A percentile compares a stretch with the other conserved stretches of the same genome.
Conservation (phyloP, 768 basidiomycete species). For the Auricularia sp. region DNA sequence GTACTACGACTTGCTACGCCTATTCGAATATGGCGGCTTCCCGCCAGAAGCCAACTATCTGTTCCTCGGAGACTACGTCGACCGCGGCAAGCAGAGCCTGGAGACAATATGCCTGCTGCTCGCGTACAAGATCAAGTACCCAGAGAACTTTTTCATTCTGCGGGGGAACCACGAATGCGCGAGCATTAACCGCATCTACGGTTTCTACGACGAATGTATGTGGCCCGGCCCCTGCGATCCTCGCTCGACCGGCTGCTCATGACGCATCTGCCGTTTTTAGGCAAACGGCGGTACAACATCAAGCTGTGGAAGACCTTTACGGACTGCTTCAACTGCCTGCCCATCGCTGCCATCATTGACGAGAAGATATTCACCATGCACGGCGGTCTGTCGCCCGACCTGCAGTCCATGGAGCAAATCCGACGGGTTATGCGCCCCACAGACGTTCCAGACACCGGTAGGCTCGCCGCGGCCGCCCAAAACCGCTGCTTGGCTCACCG, state of each 20-base stretch:
- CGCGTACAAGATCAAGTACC: constrained; percentile 99
- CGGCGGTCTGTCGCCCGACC: constrained; percentile 90
- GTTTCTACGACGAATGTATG: constrained; percentile 99
- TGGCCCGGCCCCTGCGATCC: constrained; percentile 11
- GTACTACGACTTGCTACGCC: constrained; percentile 94
- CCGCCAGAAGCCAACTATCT: constrained; percentile 99
- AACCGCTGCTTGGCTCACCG: background rate
- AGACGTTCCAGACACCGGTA: constrained; percentile 97
- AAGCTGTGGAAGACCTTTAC: constrained; percentile 99
- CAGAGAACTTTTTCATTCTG: constrained; percentile 99
- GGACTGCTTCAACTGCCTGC: constrained; percentile 99
- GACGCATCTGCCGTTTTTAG: constrained; percentile 30
- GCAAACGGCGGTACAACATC: constrained; percentile 99
- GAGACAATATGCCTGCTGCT: constrained; percentile 99
- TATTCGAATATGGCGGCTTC: constrained; percentile 99
- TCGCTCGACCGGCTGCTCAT: background rate
- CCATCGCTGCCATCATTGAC: constrained; percentile 98
- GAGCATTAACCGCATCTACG: constrained; percentile 99
- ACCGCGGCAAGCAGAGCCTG: constrained; percentile 96
- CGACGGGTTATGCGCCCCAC: constrained; percentile 97
- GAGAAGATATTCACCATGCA: constrained; percentile 99
- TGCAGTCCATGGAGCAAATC: constrained; percentile 99
- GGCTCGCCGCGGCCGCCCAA: constrained; percentile 14
- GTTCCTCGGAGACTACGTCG: constrained; percentile 98
- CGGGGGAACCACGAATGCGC: constrained; percentile 99